Evolutionary conservation across 495 filamentous ascomycete species (phyloP).

Genomic region (Podospora tetraspora): DNA sequence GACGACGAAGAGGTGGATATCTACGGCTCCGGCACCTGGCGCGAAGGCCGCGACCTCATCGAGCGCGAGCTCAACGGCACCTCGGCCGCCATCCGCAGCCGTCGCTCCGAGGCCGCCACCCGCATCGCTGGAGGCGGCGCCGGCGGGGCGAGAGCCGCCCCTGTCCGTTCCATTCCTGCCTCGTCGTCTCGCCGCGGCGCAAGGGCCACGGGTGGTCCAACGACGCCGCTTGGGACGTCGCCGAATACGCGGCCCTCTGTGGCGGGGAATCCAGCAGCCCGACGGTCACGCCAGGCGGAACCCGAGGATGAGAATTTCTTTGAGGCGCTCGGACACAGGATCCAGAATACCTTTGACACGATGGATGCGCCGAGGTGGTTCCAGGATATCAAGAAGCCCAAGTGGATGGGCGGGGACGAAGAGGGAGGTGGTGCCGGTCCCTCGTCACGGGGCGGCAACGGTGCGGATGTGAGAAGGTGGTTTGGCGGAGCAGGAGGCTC

Average conservation of each 20-base stretch:
- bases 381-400: slow-evolving; percentile 66
- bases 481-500: slow-evolving; percentile 33
- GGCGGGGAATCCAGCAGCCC: slow-evolving; percentile 30
- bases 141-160: slow-evolving; percentile 23
- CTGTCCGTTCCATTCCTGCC: slow-evolving; percentile 35
- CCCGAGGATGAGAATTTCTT: slow-evolving; percentile 77
- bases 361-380: slow-evolving; percentile 77
- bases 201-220: slow-evolving; percentile 12
- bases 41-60: slow-evolving; percentile 90
- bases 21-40: slow-evolving; percentile 79
- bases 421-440: slow-evolving; percentile 20
- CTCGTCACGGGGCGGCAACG: slow-evolving; percentile 19
- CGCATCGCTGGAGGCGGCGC: slow-evolving; percentile 17
- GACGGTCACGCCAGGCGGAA: slow-evolving; percentile 38
- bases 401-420: slow-evolving; percentile 71
- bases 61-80: slow-evolving; percentile 75
- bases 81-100: slow-evolving; percentile 32
- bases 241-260: slow-evolving; percentile 29
- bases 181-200: neutral
- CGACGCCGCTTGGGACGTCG: slow-evolving; percentile 41
- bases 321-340: slow-evolving; percentile 71
- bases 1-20: slow-evolving; percentile 59
- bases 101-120: slow-evolving; percentile 30
- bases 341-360: slow-evolving; percentile 87
- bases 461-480: slow-evolving; percentile 40